Evolutionary conservation across 805 yeast genomes (phyloP).

Genomic region (Wickerhamiella sergipiensis): DNA sequence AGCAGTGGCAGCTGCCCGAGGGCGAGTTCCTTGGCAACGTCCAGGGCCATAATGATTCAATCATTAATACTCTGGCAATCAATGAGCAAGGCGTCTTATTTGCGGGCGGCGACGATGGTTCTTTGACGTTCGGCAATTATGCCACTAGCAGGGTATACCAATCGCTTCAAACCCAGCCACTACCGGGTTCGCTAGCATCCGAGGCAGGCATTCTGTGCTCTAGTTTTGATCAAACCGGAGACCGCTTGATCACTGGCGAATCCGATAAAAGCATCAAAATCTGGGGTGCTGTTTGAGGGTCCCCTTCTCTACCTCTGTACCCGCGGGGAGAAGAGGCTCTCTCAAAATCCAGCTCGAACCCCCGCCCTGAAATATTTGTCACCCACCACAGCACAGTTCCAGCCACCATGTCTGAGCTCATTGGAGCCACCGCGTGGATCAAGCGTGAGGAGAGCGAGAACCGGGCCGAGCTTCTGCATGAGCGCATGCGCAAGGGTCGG

Average conservation of each 20-base stretch:
- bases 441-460: constrained; percentile 59
- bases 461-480: constrained; percentile 77
- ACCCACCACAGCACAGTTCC: neutral
- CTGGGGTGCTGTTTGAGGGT: constrained; percentile 30
- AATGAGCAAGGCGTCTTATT: constrained; percentile 55
- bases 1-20: constrained; percentile 72
- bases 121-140: constrained; percentile 65
- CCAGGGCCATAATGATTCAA: constrained; percentile 22
- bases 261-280: constrained; percentile 66
- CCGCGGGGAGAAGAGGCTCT: no score
- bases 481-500: constrained; percentile 60
- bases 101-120: constrained; percentile 78
- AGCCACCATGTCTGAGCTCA: constrained; percentile 5
- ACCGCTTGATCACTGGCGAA: constrained; percentile 72
- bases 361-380: neutral
- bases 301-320: no score
- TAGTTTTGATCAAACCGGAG: constrained; percentile 65
- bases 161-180: constrained; percentile 34
- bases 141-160: constrained; percentile 49
- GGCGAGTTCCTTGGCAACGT: constrained; percentile 57
- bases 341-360: no score
- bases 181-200: constrained; percentile 59
- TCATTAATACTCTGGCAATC: constrained; percentile 55
- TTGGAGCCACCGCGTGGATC: constrained; percentile 76
- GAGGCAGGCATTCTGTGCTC: constrained; percentile 59